A percentile compares a stretch with the other conserved stretches of the same genome.
Evolutionary conservation across 164 flowering plant species (phyloP).

Genomic region (Santalum album): DNA sequence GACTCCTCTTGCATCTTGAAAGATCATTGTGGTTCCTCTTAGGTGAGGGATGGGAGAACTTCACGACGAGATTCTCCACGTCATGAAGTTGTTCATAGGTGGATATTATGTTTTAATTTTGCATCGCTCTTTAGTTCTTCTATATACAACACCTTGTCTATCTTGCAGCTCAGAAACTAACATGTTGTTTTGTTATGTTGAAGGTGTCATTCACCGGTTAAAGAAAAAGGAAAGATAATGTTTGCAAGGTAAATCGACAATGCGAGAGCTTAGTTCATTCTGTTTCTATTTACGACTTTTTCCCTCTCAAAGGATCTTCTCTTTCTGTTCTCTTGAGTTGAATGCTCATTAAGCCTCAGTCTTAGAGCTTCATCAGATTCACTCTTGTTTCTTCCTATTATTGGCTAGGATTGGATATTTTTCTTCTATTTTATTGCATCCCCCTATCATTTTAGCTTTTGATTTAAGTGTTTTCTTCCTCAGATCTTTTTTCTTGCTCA

Average conservation of each 20-base stretch:
- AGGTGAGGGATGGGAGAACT: slow-evolving; percentile 43
- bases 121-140: slow-evolving; percentile 43
- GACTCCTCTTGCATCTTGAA: slow-evolving; percentile 57
- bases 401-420: no score
- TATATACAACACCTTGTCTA: slow-evolving; percentile 39
- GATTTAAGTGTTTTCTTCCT: neutral
- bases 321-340: slow-evolving; percentile 12
- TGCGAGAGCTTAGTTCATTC: no score
- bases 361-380: neutral
- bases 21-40: slow-evolving; percentile 59
- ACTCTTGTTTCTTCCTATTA: slow-evolving; percentile 10
- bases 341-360: neutral
- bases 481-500: neutral
- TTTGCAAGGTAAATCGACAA: slow-evolving; percentile 87
- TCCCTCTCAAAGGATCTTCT: slow-evolving; percentile 2
- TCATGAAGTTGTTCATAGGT: slow-evolving; percentile 78
- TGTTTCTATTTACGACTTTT: no score
- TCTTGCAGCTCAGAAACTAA: slow-evolving; percentile 61
- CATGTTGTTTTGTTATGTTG: slow-evolving; percentile 78
- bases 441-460: no score
- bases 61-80: slow-evolving; percentile 59
- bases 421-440: slow-evolving; percentile 1
- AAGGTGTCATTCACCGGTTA: slow-evolving; percentile 93
- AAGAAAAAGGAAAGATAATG: slow-evolving; percentile 94
- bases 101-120: slow-evolving; percentile 55